Conservation (phyloP, 768 basidiomycete genomes). For the Termitomyces sp. region DNA sequence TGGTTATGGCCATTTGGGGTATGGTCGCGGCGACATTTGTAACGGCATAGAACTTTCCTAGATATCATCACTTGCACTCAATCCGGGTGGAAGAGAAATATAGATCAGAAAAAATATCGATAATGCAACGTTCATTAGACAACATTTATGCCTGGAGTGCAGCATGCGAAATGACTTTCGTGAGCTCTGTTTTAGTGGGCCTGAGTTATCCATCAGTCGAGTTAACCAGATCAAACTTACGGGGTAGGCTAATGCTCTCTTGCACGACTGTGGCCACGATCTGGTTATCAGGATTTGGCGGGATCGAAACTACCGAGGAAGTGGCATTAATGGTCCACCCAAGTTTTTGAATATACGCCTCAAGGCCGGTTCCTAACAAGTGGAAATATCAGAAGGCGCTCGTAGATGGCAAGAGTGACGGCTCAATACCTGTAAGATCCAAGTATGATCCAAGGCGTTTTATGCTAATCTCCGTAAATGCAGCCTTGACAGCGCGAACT, state of each 20-base stretch:
- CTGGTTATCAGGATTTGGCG: constrained; percentile 85
- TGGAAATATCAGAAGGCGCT: background rate
- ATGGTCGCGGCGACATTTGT: constrained; percentile 65
- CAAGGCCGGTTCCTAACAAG: constrained; percentile 49
- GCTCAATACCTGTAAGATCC: constrained; percentile 51
- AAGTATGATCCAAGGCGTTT: constrained; percentile 71
- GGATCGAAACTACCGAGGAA: constrained; percentile 59
- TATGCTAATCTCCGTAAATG: constrained; percentile 71
- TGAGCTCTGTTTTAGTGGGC: constrained; percentile 47
- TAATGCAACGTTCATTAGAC: background rate
- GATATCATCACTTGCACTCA: background rate
- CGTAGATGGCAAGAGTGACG: background rate
- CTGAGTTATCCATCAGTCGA: constrained; percentile 2
- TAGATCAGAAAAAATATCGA: background rate
- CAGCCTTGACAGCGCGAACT: constrained; percentile 70
- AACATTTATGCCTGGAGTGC: constrained; percentile 44
- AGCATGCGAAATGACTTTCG: constrained; percentile 74
- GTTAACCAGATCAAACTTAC: constrained; percentile 41
- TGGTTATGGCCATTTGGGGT: constrained; percentile 75
- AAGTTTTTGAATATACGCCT: constrained; percentile 55
- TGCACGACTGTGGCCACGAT: constrained; percentile 83
- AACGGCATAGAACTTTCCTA: constrained; percentile 26
- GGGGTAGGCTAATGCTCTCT: constrained; percentile 77
- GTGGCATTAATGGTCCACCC: constrained; percentile 62
- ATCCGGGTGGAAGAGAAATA: background rate